Percentiles rank a stretch among this genome's conserved stretches.
phyloP scores from a whole-genome alignment of 129 eudicot species.

The Lactuca saligna region DNA sequence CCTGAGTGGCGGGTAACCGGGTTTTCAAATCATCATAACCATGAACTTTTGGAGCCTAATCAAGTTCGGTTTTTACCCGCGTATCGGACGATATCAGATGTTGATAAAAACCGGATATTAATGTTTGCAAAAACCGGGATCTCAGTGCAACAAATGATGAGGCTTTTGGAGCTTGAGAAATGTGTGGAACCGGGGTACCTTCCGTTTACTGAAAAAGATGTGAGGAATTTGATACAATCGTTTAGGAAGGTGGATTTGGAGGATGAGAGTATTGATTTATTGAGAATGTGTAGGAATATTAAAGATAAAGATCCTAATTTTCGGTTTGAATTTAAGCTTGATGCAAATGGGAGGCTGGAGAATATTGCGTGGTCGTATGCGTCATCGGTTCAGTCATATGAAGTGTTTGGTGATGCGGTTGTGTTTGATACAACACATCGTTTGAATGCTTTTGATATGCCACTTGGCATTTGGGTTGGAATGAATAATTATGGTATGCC shows the following conservation, averaged over 20 bases:
- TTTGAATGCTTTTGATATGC: conserved; percentile 91
- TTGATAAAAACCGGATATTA: conserved; percentile 82
- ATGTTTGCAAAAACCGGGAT: conserved; percentile 98
- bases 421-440: conserved; percentile 97
- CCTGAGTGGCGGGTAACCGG: conserved; percentile 98
- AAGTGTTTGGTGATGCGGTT: conserved; percentile 89
- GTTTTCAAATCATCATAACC: conserved; percentile 89
- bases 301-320: conserved; percentile 92
- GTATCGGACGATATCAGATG: conserved; percentile 84
- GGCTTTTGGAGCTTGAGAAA: conserved; percentile 96
- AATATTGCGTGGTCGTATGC: conserved; percentile 99
- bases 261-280: conserved; percentile 85
- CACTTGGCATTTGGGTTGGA: conserved; percentile 99
- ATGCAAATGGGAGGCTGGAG: conserved; percentile 69
- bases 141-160: conserved; percentile 98
- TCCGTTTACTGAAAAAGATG: conserved; percentile 95
- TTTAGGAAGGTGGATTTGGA: conserved; percentile 89
- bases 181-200: conserved; percentile 90
- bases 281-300: conserved; percentile 90
- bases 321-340: conserved; percentile 72
- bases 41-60: conserved; percentile 82
- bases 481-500: conserved; percentile 99
- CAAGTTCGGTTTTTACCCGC: conserved; percentile 99
- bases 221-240: conserved; percentile 90
- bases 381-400: conserved; percentile 82